Evolutionary conservation across 306 rosid genomes (phyloP).

Genomic region (Spatholobus suberectus): DNA sequence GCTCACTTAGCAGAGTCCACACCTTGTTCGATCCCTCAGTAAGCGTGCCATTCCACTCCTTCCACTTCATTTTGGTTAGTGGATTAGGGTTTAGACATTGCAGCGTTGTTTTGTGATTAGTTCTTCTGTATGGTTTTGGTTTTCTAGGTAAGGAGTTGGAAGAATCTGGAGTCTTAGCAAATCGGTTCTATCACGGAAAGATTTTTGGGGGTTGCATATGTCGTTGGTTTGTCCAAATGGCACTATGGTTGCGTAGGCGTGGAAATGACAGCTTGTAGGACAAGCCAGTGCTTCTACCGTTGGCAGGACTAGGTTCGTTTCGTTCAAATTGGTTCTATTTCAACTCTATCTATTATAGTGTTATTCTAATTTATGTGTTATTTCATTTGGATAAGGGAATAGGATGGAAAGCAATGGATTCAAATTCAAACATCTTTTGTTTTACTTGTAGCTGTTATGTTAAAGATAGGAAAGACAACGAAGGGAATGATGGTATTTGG

Average conservation of each 20-base stretch:
- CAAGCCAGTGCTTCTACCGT: slow-evolving; percentile 97
- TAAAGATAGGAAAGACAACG: not conserved
- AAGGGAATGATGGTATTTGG: not conserved
- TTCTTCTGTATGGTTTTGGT: not conserved
- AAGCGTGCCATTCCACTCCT: not conserved
- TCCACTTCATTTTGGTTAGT: not conserved
- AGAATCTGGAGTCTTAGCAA: slow-evolving; percentile 86
- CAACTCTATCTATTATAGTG: not conserved
- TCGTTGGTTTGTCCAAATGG: slow-evolving; percentile 96
- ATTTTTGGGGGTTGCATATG: slow-evolving; percentile 96
- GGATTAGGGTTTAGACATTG: slow-evolving; percentile 32
- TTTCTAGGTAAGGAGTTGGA: slow-evolving; percentile 83
- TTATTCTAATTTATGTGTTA: not conserved
- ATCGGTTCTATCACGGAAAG: slow-evolving; percentile 75
- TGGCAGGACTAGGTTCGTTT: slow-evolving; percentile 76
- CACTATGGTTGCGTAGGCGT: slow-evolving; percentile 92
- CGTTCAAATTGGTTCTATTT: slow-evolving; percentile 5
- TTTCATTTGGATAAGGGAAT: not conserved
- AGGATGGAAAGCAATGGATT: not conserved
- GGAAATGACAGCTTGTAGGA: slow-evolving; percentile 94
- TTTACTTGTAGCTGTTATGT: not conserved
- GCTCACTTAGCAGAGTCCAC: too few species aligned
- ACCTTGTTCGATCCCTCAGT: slow-evolving; percentile 85
- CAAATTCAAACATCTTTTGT: not conserved
- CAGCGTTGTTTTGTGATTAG: not conserved